Base-by-base conservation (phyloP, 78 protist genomes). In the Dictyostelium brefeldianum region DNA sequence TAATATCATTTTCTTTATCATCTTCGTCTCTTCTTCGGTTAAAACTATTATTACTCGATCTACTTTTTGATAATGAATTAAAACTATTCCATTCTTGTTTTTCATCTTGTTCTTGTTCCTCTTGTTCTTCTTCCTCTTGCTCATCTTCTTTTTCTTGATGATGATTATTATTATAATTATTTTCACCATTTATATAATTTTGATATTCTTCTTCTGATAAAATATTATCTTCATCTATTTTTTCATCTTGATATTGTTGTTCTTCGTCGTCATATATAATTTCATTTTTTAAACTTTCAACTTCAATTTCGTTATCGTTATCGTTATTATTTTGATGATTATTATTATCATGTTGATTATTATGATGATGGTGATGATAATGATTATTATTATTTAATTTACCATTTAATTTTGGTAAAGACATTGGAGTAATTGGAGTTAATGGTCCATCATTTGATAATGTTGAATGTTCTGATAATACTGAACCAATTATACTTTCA, bases 341-440 rank as follows among this genome's bases (percentile, higher is more conserved):
- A 29, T 65, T 12, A 46, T 65, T 29, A 17, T 70, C 50, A 70
- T 70, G 7, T 31, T 17, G 7, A 41, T 5, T 6, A 20, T 71
- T 20, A n/a, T 43, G 48, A n/a, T 73, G 4, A 73, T 46, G 27
- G 22, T 46, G 0, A 36, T 73, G 57, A 73, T 9, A 18, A 1
- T 73, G 48, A 73, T 73, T 20, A 14, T 73, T 46, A 22, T 22
- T 20, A 53, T 27, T 77, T 25, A n/a, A 9, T 50, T 27, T 51
- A 10, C 43, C 31, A 77, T 41, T 46, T 18, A 22, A 12, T 17
- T 48, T 65, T 65, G 54, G 46, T 81, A 48, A 67, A 46, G 91
- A 22, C 64, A 53, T 46, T 65, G 54, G 69, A 10, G 31, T 69
- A 36, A 46, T 69, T 73, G 80, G 80, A n/a, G 80, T 73, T 73